Percentiles rank a stretch among this genome's conserved stretches.
Conservation (phyloP, 768 basidiomycete species). For the Panus rudis region DNA sequence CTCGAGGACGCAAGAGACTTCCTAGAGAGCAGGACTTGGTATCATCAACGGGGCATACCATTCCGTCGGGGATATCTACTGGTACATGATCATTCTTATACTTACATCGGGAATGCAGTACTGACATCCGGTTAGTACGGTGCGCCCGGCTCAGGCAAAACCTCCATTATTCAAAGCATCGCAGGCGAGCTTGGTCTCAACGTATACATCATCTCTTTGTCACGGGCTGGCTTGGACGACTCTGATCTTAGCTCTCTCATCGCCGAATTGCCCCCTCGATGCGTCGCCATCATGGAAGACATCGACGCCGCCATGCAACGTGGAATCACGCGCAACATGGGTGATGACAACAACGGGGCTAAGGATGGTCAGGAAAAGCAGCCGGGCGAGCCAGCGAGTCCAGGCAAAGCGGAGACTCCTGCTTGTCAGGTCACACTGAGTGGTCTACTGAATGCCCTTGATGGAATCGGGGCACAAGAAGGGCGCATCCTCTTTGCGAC, state of each 20-base stretch:
- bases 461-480: slow-evolving; percentile 74
- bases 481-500: slow-evolving; percentile 79
- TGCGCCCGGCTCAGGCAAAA: slow-evolving; percentile 73
- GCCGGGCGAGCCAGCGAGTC: background rate
- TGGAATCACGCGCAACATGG: slow-evolving; percentile 23
- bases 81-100: slow-evolving; percentile 25
- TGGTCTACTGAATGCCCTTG: slow-evolving; percentile 72
- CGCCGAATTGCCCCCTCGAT: slow-evolving; percentile 56
- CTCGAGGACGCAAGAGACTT: slow-evolving; percentile 69
- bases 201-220: slow-evolving; percentile 67
- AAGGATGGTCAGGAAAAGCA: background rate
- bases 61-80: slow-evolving; percentile 78
- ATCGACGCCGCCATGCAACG: slow-evolving; percentile 70
- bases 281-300: slow-evolving; percentile 79
- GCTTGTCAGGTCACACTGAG: slow-evolving; percentile 51
- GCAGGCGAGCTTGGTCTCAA: slow-evolving; percentile 74
- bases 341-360: slow-evolving; percentile 4
- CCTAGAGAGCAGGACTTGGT: slow-evolving; percentile 63
- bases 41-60: slow-evolving; percentile 66
- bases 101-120: slow-evolving; percentile 4
- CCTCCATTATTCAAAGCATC: slow-evolving; percentile 67
- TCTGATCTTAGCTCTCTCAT: slow-evolving; percentile 49
- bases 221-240: slow-evolving; percentile 59
- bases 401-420: background rate
- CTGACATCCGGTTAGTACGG: slow-evolving; percentile 40